Base-by-base conservation (phyloP, 2,329 filamentous ascomycete species). In the Talaromyces piceae region DNA sequence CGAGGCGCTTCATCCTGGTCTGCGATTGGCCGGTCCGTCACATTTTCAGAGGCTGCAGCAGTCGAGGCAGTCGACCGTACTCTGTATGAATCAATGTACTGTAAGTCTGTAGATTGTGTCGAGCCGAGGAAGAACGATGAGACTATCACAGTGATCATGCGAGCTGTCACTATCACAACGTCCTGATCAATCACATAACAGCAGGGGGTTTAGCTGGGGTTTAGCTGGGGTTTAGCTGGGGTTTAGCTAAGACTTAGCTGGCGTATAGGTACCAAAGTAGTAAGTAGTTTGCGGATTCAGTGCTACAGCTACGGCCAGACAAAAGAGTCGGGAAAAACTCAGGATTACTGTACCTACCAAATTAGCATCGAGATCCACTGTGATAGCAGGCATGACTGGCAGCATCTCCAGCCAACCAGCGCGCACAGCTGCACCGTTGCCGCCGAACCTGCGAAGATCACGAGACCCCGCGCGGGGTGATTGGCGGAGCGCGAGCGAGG, bases 1-100 rank as follows among this genome's bases (percentile, higher is more conserved):
- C 23, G 20, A 16, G 51, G 51, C 51, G 51, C 45, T 45, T 49
- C 49, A 45, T 30, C 20, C 16, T n/a, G 46, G 20, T 20, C 20
- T 28, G 22, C 33, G 28, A 53, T 53, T 53, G 51, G 51, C 20
- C 41, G 31, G 7, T 11, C 5, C 31, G 9, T 41, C 39, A 41
- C 39, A 18, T 41, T n/a, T 7, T 22, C 33, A 39, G 7, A 31
- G 9, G 9, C n/a, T 28, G 6, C 26, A 28, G 26, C 26, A 28
- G 26, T 7, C 11, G 6, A 28, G 6, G 26, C 31, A 37, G 31
- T 37, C 31, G n/a, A 37, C 31, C 16, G 30, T 33, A 13, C 28
- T n/a, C n/a, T n/a, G n/a, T n/a, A n/a, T n/a, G n/a, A n/a, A n/a
- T n/a, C n/a, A n/a, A n/a, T n/a, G n/a, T n/a, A n/a, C n/a, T n/a